phyloP scores from a whole-genome alignment of 2,329 filamentous ascomycete genomes.

The Macrophomina tecta region DNA sequence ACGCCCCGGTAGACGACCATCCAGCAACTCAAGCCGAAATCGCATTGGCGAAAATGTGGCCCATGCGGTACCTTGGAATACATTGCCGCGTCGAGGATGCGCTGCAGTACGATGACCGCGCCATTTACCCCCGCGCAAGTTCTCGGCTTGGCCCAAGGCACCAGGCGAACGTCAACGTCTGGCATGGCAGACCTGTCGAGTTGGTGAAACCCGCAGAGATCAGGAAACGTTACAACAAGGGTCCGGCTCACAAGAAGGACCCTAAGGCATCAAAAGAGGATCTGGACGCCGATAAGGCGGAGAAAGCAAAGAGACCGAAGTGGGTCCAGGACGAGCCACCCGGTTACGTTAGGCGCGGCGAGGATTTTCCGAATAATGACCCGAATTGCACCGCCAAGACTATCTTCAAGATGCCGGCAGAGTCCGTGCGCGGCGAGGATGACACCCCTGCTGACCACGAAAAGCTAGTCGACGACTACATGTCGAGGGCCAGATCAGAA shows the following conservation, averaged over 20 bases:
- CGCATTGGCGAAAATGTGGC: slow-evolving; percentile 92
- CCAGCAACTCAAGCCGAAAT: slow-evolving; percentile 82
- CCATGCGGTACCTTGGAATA: slow-evolving; percentile 92
- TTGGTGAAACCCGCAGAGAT: slow-evolving; percentile 87
- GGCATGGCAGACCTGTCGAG: slow-evolving; percentile 87
- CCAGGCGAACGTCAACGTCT: slow-evolving; percentile 83
- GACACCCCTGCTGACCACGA: slow-evolving; percentile 54
- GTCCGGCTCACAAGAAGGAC: slow-evolving; percentile 71
- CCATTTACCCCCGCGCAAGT: slow-evolving; percentile 91
- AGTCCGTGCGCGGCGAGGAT: slow-evolving; percentile 52
- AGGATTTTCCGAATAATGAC: slow-evolving; percentile 76
- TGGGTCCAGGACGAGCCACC: slow-evolving; percentile 92
- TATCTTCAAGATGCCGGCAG: slow-evolving; percentile 75
- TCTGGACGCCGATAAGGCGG: slow-evolving; percentile 80
- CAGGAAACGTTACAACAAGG: slow-evolving; percentile 75
- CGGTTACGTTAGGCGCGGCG: slow-evolving; percentile 84
- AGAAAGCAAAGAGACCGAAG: slow-evolving; percentile 82
- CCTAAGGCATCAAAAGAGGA: slow-evolving; percentile 80
- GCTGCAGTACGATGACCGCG: slow-evolving; percentile 91
- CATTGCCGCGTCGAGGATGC: slow-evolving; percentile 96
- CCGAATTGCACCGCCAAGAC: slow-evolving; percentile 75
- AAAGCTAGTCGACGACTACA: slow-evolving; percentile 75
- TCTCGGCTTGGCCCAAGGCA: slow-evolving; percentile 90
- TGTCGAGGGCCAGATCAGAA: slow-evolving; percentile 67
- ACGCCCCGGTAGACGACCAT: slow-evolving; percentile 62